Base-by-base conservation (phyloP, 768 basidiomycete species). In the Pulveroboletus sp. region DNA sequence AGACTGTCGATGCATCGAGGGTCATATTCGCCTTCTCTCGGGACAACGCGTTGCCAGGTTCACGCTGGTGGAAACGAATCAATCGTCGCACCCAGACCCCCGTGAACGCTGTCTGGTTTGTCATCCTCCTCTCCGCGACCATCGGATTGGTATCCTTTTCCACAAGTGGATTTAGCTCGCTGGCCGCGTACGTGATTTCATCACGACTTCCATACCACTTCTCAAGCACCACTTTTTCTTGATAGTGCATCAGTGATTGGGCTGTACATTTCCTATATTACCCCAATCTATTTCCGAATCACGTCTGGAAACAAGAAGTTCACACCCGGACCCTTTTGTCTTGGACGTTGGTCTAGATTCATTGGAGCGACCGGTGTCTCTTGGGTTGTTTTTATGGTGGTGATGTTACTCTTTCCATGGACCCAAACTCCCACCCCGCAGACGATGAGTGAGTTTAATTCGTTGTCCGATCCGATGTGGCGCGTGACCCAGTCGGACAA, bases 1-100 rank as follows among this genome's bases (percentile, higher is more conserved):
- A 78, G 54, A 66, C 62, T 43, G 66, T 77, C 21, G 75, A 76
- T 52, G 75, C 73, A 19, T 75, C 75, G 14, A 69, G 75, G 34
- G 75, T 75, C 21, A 63, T 76, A 24, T 77, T 75, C 41, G 74
- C 75, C 23, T 74, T 76, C 57, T 63, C 59, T 9, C 50, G 73
- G 10, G 73, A 73, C 38, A 59, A 70, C 39, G 72, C 68, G 12
- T 55, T 71, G 9, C 72, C 72, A 4, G 69, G 70, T 11, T 72
- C 72, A 2, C 58, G 60, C 20, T 69, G 60, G 62, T 69, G 67
- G 68, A 69, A 69, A 45, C 55, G 58, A 47, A 55, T 72, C 42
- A 70, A 72, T 46, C 55, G 29, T 1, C 43, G 43, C 14, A 70
- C 68, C 1, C 59, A 59, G 33, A 71, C 65, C 8, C 74, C 73